These are phyloP conservation scores for Protomyces inundatus DNA, from an alignment of 1,139 yeast genomes.

Conservation along the genomic window DNA sequence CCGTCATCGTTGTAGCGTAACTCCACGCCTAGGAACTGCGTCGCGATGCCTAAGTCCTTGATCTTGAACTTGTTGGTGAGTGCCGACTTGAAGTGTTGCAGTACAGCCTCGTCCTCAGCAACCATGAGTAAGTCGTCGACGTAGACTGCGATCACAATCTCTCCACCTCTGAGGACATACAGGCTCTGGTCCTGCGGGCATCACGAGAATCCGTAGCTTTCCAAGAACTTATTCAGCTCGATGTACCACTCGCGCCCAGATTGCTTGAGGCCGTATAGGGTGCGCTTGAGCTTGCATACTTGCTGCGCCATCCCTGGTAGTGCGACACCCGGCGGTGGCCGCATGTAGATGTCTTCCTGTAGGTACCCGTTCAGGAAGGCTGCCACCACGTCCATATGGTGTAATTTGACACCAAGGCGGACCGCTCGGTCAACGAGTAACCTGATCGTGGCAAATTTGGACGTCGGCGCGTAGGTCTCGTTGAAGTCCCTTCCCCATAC, in stretches of 20 bases:
- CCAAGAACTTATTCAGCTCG: not conserved
- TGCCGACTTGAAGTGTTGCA: not conserved
- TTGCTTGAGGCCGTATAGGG: slow-evolving; percentile 17
- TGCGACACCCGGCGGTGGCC: not conserved
- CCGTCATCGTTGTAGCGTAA: not conserved
- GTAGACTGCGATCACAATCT: not conserved
- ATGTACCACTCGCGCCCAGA: slow-evolving; percentile 10
- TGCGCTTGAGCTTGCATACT: not conserved
- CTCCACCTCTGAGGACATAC: not conserved
- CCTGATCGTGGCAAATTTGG: not conserved
- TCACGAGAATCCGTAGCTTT: not conserved
- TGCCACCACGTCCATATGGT: slow-evolving; percentile 3
- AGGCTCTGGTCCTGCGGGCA: not conserved
- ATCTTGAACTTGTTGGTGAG: not conserved
- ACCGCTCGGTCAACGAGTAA: not conserved
- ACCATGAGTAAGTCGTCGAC: not conserved
- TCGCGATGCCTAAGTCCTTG: not conserved
- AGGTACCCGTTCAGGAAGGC: slow-evolving; percentile 5
- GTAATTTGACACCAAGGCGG: not conserved
- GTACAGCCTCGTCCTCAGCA: not conserved
- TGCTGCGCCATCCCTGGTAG: not conserved
- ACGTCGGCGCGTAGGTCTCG: not conserved
- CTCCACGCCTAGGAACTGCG: not conserved
- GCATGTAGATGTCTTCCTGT: slow-evolving; percentile 3
- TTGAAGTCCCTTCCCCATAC: not conserved